Evolutionary conservation across 2,329 filamentous ascomycete species (phyloP).

Genomic region (Alternaria tenuissima): DNA sequence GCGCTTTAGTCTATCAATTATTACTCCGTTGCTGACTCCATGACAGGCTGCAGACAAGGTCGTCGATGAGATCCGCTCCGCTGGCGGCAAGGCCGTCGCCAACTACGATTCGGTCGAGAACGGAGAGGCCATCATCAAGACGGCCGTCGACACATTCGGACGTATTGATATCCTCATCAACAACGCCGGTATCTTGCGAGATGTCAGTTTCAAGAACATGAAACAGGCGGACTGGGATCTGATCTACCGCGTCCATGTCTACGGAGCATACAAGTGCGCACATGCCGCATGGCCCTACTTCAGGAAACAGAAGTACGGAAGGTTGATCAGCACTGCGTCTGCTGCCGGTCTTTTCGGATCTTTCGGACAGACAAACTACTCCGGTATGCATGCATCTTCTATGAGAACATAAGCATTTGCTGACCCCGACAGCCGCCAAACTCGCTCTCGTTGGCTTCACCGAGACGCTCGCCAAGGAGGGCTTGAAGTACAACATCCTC

Average conservation of each 20-base stretch:
- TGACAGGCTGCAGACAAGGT: constrained; percentile 80
- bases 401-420: constrained; percentile 21
- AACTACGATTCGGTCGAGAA: constrained; percentile 97
- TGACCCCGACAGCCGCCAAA: constrained; percentile 74
- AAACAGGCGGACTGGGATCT: constrained; percentile 97
- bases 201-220: constrained; percentile 99
- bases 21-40: constrained; percentile 17
- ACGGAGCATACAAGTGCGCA: constrained; percentile 93
- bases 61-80: constrained; percentile 82
- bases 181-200: constrained; percentile 94
- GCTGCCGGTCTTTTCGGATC: constrained; percentile 93
- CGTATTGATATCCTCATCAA: constrained; percentile 96
- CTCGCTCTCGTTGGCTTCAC: constrained; percentile 95
- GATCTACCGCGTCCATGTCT: constrained; percentile 90
- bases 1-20: constrained; percentile 23
- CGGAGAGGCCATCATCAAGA: constrained; percentile 93
- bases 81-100: constrained; percentile 93
- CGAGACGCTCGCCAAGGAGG: constrained; percentile 97
- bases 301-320: constrained; percentile 97
- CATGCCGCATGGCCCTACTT: constrained; percentile 97
- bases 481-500: constrained; percentile 96
- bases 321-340: constrained; percentile 97
- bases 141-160: constrained; percentile 80
- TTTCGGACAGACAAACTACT: constrained; percentile 97
- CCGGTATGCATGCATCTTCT: constrained; percentile 58